Percentiles rank a stretch among this genome's conserved stretches.
Evolutionary conservation across 2,329 filamentous ascomycete species (phyloP).

Genomic region (Penicillium verrucosum): DNA sequence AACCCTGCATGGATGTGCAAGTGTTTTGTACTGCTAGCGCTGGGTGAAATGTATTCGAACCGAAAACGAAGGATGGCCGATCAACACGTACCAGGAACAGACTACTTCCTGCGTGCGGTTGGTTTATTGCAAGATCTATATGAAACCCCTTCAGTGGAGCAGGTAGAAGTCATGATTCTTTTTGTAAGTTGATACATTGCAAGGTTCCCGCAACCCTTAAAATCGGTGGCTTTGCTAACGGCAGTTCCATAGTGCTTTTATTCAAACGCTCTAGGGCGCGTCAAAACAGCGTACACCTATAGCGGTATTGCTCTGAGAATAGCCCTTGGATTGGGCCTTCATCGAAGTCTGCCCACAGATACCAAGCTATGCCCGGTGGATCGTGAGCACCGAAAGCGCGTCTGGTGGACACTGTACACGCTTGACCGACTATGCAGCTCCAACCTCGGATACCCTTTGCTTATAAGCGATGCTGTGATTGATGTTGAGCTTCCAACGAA

Average conservation of each 20-base stretch:
- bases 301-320: conserved; percentile 31
- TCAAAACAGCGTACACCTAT: conserved; percentile 10
- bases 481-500: neutral
- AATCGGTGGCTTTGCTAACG: neutral
- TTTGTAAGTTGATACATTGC: neutral
- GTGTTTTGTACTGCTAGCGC: neutral
- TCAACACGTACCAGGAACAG: neutral
- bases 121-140: neutral
- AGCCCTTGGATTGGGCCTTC: conserved; percentile 36
- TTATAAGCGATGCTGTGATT: conserved; percentile 27
- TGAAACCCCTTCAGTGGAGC: neutral
- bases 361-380: conserved; percentile 15
- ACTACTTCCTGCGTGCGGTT: neutral
- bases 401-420: conserved; percentile 48
- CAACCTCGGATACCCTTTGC: conserved; percentile 42
- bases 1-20: neutral
- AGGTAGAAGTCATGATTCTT: neutral
- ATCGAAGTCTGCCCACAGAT: neutral
- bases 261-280: conserved; percentile 28
- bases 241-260: conserved; percentile 14
- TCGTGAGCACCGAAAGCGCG: conserved; percentile 41
- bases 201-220: neutral
- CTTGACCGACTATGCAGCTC: conserved; percentile 45
- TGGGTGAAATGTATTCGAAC: neutral
- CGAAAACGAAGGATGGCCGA: neutral